These are phyloP conservation scores for Rubroboletus pulcherrimus DNA, from an alignment of 768 basidiomycete species.

Conservation along the genomic window DNA sequence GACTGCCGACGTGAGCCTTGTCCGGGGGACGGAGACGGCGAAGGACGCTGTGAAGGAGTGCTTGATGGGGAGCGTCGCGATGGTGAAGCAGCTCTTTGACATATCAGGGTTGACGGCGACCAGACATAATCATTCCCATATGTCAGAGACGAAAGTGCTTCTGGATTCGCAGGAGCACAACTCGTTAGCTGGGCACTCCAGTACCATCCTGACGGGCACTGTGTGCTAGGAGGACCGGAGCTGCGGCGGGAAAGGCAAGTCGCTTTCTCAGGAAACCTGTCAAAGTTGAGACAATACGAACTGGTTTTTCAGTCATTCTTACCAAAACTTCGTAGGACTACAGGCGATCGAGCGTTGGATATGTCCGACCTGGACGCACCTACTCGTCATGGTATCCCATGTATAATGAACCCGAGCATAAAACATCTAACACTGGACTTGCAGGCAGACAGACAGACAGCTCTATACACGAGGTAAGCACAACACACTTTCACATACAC, in stretches of 20 bases:
- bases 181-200: conserved; percentile 3
- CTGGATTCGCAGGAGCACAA: conserved; percentile 14
- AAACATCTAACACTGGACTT: background rate
- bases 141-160: background rate
- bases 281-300: background rate
- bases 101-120: conserved; percentile 40
- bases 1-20: conserved; percentile 23
- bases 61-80: conserved; percentile 4
- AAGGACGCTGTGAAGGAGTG: conserved; percentile 27
- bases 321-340: conserved; percentile 10
- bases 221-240: background rate
- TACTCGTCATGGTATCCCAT: conserved; percentile 2
- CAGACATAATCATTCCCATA: conserved; percentile 47
- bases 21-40: conserved; percentile 34
- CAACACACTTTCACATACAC: background rate
- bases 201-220: conserved; percentile 19
- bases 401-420: background rate
- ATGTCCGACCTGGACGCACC: background rate
- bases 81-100: conserved; percentile 33
- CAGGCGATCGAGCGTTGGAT: background rate
- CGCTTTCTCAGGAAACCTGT: conserved; percentile 13
- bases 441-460: conserved; percentile 13
- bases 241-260: conserved; percentile 10
- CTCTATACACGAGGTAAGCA: conserved; percentile 6
- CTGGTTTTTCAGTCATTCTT: background rate